Evolutionary conservation across 148 eudicot genomes (phyloP).

Genomic region (Polygonum maritimum): DNA sequence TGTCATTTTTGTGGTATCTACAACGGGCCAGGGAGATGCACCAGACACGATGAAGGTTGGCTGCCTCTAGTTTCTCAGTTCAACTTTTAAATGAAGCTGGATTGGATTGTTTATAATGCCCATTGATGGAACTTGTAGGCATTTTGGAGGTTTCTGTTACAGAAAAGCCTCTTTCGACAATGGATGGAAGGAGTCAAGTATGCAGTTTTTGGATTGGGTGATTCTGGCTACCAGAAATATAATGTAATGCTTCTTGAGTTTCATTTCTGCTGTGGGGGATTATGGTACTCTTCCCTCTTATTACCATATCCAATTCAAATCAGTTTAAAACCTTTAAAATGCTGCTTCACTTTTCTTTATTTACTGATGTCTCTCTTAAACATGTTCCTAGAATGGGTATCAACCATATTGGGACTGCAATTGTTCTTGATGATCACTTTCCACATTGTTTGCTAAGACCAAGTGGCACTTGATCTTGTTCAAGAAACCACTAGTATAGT

Average conservation of each 20-base stretch:
- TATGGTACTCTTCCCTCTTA: conserved; percentile 43
- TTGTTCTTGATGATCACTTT: too few relatives aligned
- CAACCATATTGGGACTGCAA: too few relatives aligned
- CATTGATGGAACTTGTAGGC: conserved; percentile 32
- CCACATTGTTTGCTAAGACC: too few relatives aligned
- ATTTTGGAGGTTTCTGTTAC: conserved; percentile 86
- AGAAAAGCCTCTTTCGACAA: conserved; percentile 40
- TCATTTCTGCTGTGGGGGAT: conserved; percentile 30
- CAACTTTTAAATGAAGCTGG: not conserved
- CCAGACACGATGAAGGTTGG: conserved; percentile 87
- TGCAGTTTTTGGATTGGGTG: conserved; percentile 97
- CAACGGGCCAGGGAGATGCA: conserved; percentile 93
- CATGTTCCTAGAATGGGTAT: too few relatives aligned
- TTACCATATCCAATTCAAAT: conserved; percentile 6
- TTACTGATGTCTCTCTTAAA: too few relatives aligned
- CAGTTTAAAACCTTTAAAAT: not conserved
- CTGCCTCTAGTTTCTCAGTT: not conserved
- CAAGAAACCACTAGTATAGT: too few relatives aligned
- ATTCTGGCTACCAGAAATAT: conserved; percentile 94
- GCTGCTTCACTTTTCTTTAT: not conserved
- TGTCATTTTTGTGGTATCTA: conserved; percentile 80
- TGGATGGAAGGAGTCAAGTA: conserved; percentile 75
- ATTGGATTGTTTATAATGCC: conserved; percentile 3
- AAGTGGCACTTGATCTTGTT: too few relatives aligned
- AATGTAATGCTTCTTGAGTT: conserved; percentile 61